phyloP scores from a whole-genome alignment of 2,329 filamentous ascomycete species.

The Apiospora rasikravindrae region DNA sequence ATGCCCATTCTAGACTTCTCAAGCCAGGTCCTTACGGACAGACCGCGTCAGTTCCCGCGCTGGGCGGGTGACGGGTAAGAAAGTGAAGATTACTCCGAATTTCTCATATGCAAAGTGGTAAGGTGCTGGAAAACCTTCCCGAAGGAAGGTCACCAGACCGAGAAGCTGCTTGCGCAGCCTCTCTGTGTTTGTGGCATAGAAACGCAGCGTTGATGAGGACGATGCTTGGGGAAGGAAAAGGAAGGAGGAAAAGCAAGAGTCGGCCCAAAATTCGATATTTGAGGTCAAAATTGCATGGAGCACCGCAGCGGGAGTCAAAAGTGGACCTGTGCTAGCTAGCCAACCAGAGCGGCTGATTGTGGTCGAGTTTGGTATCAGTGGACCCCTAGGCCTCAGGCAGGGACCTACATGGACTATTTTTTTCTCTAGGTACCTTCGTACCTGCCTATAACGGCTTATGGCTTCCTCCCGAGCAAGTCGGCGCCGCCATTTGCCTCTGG shows the following conservation, averaged over 20 bases:
- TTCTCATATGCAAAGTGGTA: slow-evolving; percentile 80
- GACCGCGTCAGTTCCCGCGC: slow-evolving; percentile 52
- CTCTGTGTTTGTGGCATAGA: slow-evolving; percentile 86
- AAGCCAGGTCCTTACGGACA: slow-evolving; percentile 89
- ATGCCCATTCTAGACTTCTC: slow-evolving; percentile 88
- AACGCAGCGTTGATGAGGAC: slow-evolving; percentile 92
- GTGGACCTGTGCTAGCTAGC: background rate
- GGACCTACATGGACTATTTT: background rate
- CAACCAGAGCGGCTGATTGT: background rate
- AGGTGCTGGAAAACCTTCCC: slow-evolving; percentile 24
- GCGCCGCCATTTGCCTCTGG: background rate
- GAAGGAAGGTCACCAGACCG: slow-evolving; percentile 31
- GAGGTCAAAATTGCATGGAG: slow-evolving; percentile 18
- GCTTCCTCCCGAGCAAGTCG: slow-evolving; percentile 17
- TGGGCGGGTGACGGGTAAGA: slow-evolving; percentile 48
- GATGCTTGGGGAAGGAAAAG: slow-evolving; percentile 66
- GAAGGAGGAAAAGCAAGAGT: slow-evolving; percentile 36
- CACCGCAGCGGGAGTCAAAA: background rate
- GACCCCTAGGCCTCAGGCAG: background rate
- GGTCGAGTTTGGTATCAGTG: background rate
- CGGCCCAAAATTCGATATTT: slow-evolving; percentile 22
- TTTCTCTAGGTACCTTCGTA: background rate
- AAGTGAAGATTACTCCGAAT: slow-evolving; percentile 96
- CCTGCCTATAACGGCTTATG: slow-evolving; percentile 11
- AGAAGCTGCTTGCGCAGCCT: slow-evolving; percentile 47